Percentiles rank a stretch among this genome's conserved stretches.
Evolutionary conservation across 2,329 filamentous ascomycete species (phyloP).

Genomic region (Pseudogymnoascus sp.): DNA sequence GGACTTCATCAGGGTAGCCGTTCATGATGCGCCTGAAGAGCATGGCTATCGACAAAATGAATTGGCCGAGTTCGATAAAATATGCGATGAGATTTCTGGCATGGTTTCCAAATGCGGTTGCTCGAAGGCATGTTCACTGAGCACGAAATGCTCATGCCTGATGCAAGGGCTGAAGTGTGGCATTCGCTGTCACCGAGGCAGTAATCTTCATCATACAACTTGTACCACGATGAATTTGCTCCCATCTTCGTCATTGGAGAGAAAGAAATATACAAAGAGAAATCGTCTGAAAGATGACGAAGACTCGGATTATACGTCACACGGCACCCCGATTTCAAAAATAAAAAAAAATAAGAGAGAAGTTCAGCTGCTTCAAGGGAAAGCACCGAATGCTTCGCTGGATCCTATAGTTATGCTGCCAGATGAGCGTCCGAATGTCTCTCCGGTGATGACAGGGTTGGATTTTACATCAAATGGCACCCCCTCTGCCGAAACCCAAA

Average conservation of each 20-base stretch:
- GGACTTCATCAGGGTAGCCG: background rate
- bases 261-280: background rate
- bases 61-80: background rate
- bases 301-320: slow-evolving; percentile 3
- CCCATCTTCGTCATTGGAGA: background rate
- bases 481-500: background rate
- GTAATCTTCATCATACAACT: background rate
- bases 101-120: background rate
- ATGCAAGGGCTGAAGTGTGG: slow-evolving; percentile 2
- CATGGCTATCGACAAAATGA: background rate
- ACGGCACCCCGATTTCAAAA: background rate
- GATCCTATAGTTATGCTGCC: background rate
- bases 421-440: background rate
- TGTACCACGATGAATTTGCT: background rate
- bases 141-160: background rate
- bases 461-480: background rate
- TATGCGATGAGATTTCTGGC: background rate
- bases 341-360: background rate
- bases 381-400: background rate
- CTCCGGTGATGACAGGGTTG: background rate
- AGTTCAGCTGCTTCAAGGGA: background rate
- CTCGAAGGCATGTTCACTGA: background rate
- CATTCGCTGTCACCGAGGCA: background rate
- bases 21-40: slow-evolving; percentile 3
- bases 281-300: background rate